Conservation (phyloP, 2,329 filamentous ascomycete genomes). For the Whalleya microplaca region DNA sequence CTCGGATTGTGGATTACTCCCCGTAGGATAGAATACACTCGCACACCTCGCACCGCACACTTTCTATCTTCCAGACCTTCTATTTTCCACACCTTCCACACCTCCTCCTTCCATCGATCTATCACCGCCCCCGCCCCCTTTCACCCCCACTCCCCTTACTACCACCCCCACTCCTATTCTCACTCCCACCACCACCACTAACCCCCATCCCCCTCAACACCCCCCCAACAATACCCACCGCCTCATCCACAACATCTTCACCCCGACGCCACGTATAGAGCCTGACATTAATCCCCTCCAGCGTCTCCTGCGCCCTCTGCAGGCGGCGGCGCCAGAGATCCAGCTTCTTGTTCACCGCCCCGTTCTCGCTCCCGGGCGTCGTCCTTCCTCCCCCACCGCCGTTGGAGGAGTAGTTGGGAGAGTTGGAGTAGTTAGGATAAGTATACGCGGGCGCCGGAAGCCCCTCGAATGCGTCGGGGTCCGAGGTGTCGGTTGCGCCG, state of each 20-base stretch:
- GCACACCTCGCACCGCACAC: too few species aligned
- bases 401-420: too few species aligned
- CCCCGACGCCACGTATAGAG: conserved; percentile 76
- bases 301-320: conserved; percentile 62
- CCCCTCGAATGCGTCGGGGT: conserved; percentile 44
- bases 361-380: conserved; percentile 7
- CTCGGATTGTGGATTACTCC: too few species aligned
- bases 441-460: conserved; percentile 32
- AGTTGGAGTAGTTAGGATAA: conserved; percentile 30
- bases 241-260: conserved; percentile 69
- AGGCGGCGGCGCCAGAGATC: conserved; percentile 73
- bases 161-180: too few species aligned
- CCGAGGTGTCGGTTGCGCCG: conserved; percentile 44
- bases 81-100: too few species aligned
- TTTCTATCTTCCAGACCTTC: too few species aligned
- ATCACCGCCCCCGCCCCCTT: too few species aligned
- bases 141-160: not conserved
- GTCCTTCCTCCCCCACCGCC: conserved; percentile 6
- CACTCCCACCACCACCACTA: not conserved
- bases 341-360: conserved; percentile 65
- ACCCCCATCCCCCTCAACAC: conserved; percentile 45
- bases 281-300: conserved; percentile 68
- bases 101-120: too few species aligned
- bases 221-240: conserved; percentile 65
- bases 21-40: too few species aligned